phyloP scores from a whole-genome alignment of 169 alveolate species.

The Perkinsus marinus region DNA sequence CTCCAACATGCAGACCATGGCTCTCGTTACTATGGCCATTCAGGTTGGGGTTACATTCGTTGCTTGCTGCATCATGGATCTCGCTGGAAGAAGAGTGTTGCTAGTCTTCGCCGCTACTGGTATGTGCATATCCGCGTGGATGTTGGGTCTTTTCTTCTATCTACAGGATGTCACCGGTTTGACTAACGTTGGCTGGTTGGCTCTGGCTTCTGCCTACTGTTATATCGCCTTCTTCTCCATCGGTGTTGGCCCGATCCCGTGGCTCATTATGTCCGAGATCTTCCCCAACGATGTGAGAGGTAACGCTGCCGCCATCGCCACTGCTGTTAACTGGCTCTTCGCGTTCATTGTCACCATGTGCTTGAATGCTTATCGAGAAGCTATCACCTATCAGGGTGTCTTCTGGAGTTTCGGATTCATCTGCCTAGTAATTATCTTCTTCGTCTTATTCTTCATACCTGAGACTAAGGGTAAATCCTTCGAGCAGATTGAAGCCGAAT shows the following conservation, averaged over 20 bases:
- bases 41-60: background rate
- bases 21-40: background rate
- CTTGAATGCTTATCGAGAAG: background rate
- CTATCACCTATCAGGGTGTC: background rate
- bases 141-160: background rate
- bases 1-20: background rate
- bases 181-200: background rate
- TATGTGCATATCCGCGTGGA: background rate
- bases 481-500: background rate
- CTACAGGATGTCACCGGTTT: background rate
- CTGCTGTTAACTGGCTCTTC: background rate
- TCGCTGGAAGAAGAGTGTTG: background rate
- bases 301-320: background rate
- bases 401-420: background rate
- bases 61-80: background rate
- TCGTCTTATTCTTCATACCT: background rate
- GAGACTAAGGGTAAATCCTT: background rate
- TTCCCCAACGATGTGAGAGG: background rate
- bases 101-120: background rate
- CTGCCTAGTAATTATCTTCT: background rate
- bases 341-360: background rate
- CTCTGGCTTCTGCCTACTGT: background rate
- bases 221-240: background rate
- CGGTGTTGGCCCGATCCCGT: background rate
- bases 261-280: background rate